Evolutionary conservation across 305 asterid species (phyloP).

Genomic region (Fraxinus greggii): DNA sequence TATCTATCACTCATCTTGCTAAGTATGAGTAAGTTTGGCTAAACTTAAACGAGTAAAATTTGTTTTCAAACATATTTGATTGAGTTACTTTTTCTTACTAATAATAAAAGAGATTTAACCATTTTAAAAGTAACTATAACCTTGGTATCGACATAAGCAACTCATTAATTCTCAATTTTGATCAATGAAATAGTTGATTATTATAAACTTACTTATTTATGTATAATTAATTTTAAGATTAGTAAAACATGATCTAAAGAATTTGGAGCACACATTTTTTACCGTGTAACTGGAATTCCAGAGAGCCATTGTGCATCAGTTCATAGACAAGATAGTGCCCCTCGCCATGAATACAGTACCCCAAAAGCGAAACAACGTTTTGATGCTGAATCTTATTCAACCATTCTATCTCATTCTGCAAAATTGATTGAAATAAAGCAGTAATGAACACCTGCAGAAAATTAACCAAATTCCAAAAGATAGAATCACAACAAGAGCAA

Average conservation of each 20-base stretch:
- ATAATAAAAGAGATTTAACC: background rate
- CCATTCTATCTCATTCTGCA: conserved; percentile 80
- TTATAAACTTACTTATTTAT: background rate
- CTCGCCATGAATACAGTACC: conserved; percentile 68
- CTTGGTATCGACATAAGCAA: background rate
- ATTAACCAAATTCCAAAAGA: background rate
- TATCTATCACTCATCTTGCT: background rate
- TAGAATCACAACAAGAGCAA: background rate
- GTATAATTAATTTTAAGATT: background rate
- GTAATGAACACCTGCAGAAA: conserved; percentile 6
- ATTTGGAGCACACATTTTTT: conserved; percentile 8
- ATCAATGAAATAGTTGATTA: background rate
- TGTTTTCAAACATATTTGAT: background rate
- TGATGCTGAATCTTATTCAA: conserved; percentile 80
- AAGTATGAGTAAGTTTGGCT: background rate
- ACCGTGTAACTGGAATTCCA: conserved; percentile 84
- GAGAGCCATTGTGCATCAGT: conserved; percentile 78
- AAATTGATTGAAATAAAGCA: conserved; percentile 21
- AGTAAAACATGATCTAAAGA: background rate
- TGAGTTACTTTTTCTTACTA: background rate
- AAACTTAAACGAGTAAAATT: background rate
- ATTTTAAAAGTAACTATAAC: background rate
- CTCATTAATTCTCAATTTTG: background rate
- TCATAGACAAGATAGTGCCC: conserved; percentile 71
- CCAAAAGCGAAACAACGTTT: conserved; percentile 73